Percentiles rank a stretch among this genome's conserved stretches.
These are phyloP conservation scores for Paraglomus occultum DNA, from an alignment of 192 early-diverging fungal species.

Conservation along the genomic window DNA sequence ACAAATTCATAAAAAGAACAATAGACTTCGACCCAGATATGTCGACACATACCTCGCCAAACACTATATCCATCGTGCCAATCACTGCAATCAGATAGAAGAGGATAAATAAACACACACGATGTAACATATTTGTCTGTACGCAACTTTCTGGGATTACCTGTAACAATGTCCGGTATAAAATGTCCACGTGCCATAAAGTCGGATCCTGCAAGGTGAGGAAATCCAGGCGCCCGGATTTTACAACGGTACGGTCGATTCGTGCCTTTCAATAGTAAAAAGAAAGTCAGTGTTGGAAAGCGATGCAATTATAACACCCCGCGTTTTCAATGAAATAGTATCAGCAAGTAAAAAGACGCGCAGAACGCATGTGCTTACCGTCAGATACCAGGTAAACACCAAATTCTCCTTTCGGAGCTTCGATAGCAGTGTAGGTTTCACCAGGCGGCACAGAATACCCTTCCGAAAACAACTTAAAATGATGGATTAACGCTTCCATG, in stretches of 20 bases:
- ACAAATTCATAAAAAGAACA: no score
- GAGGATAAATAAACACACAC: no score
- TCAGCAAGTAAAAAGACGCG: neutral
- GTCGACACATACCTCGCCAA: conserved; percentile 86
- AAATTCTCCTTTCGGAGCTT: conserved; percentile 99
- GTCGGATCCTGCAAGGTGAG: conserved; percentile 87
- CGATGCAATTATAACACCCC: neutral
- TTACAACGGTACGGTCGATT: conserved; percentile 98
- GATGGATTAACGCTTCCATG: conserved; percentile 99
- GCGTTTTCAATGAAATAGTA: neutral
- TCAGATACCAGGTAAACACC: conserved; percentile 45
- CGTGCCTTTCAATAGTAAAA: conserved; percentile 89
- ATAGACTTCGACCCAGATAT: no score
- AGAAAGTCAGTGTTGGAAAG: conserved; percentile 42
- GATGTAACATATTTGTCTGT: no score
- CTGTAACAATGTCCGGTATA: conserved; percentile 91
- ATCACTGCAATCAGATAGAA: conserved; percentile 58
- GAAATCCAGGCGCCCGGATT: conserved; percentile 95
- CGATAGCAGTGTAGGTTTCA: conserved; percentile 96
- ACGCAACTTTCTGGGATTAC: neutral
- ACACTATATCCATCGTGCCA: conserved; percentile 99
- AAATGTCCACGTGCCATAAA: conserved; percentile 89
- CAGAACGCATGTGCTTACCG: neutral
- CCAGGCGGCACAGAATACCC: conserved; percentile 96
- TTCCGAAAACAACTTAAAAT: conserved; percentile 99